Percentiles rank a stretch among this genome's conserved stretches.
Conservation (phyloP, 257 asterid genomes). For the Solanum chmielewskii region DNA sequence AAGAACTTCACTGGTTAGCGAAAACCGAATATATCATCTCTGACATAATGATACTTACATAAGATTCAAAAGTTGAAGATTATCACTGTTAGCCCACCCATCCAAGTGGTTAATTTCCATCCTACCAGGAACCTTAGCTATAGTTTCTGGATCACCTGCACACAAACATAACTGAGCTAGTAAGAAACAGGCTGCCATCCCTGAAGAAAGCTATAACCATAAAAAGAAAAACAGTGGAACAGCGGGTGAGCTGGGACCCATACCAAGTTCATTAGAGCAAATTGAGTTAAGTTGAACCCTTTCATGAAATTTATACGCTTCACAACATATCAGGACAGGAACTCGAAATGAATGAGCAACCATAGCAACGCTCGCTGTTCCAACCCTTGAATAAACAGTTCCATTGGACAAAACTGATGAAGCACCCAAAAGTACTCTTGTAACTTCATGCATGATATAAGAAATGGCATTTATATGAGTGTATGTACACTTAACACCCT, state of each 20-base stretch:
- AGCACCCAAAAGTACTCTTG: constrained; percentile 77
- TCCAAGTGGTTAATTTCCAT: constrained; percentile 41
- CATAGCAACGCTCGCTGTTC: constrained; percentile 91
- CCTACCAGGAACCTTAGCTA: constrained; percentile 62
- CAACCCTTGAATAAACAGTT: constrained; percentile 87
- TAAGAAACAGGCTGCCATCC: neutral
- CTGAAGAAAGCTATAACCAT: neutral
- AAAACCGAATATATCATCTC: neutral
- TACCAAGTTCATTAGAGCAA: constrained; percentile 90
- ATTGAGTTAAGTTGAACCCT: constrained; percentile 96
- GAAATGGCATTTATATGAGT: constrained; percentile 82
- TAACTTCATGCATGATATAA: constrained; percentile 75
- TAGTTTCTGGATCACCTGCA: constrained; percentile 63
- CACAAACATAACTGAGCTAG: neutral
- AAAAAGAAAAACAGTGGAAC: neutral
- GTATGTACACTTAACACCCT: constrained; percentile 72
- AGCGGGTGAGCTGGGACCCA: neutral
- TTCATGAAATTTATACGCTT: constrained; percentile 84
- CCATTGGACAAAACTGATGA: constrained; percentile 80
- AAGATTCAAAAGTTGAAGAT: constrained; percentile 72
- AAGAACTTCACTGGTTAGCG: neutral
- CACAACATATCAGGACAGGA: constrained; percentile 82
- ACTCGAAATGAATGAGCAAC: constrained; percentile 76
- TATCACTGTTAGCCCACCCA: constrained; percentile 41
- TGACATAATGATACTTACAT: constrained; percentile 23